Evolutionary conservation across 208 protist species (phyloP), one percentile per base, ranked within the genome.

Genomic region (Crithidia fasciculata): DNA sequence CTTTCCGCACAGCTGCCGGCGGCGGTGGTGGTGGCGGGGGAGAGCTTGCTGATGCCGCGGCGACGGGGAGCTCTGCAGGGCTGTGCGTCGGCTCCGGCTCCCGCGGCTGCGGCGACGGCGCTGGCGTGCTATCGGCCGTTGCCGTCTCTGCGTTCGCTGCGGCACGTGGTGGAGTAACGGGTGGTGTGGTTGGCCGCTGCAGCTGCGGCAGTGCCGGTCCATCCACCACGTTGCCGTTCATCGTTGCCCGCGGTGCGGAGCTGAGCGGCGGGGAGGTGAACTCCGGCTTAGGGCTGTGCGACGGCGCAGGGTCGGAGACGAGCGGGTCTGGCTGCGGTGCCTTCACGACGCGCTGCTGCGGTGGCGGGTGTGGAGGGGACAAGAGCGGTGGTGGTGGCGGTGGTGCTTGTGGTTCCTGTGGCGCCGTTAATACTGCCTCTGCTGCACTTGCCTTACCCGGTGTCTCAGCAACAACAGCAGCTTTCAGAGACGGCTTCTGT

Each of bases 171-270:
- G 43, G 43, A 5, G 59, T 64, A 43, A 8, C 43, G 18, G 59
- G 43, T 43, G 59, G 43, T 4, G 59, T 64, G 13, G 59, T 64
- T 5, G 59, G 59, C 59, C 40, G 40, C 59, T 64, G 59, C 59
- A 52, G 59, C 50, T 55, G 50, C 15, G 43, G 43, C 43, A 39
- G 13, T 8, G 59, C 18, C 8, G 43, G 43, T 15, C 43, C 37
- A 6, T 64, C 59, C 0, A 5, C 59, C 40, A 0, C 40, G 28
- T 28, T 28, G 28, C 28, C 28, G 28, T 28, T 28, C 13, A 18
- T 39, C 15, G 0, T 43, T 39, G 8, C 59, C 43, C 18, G 59
- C 10, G 15, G 59, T 3, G 59, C 52, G 43, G 18, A 53, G 57
- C 43, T 64, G 59, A 12, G n/a, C 5, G 59, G 59, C 3, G 59